phyloP scores from a whole-genome alignment of 768 basidiomycete species.

The Lentinula boryana region DNA sequence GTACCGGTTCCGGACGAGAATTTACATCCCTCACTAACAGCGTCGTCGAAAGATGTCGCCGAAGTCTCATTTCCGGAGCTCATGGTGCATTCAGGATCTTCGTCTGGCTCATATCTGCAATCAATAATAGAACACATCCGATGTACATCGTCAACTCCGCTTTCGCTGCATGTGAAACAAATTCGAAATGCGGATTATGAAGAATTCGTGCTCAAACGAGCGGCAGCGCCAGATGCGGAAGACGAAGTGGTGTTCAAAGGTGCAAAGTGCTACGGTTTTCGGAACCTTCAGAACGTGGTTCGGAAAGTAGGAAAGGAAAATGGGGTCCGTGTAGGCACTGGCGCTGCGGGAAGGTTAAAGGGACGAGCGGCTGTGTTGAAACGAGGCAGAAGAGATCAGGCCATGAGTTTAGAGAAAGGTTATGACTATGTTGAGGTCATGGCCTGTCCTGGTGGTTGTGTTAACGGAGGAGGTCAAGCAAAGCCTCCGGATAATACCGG shows the following conservation, averaged over 20 bases:
- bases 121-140: slow-evolving; percentile 59
- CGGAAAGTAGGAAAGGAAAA: slow-evolving; percentile 85
- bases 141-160: slow-evolving; percentile 32
- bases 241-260: slow-evolving; percentile 80
- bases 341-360: slow-evolving; percentile 51
- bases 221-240: slow-evolving; percentile 22
- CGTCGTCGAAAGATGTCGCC: slow-evolving; percentile 9
- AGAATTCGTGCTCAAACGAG: slow-evolving; percentile 53
- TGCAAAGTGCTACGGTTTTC: slow-evolving; percentile 94
- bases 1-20: slow-evolving; percentile 46
- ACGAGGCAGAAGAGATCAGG: slow-evolving; percentile 24
- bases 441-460: slow-evolving; percentile 97
- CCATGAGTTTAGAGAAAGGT: slow-evolving; percentile 32
- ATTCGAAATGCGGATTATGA: slow-evolving; percentile 76
- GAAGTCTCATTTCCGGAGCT: slow-evolving; percentile 56
- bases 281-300: slow-evolving; percentile 95
- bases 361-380: slow-evolving; percentile 17
- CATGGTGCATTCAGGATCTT: slow-evolving; percentile 73
- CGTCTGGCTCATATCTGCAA: slow-evolving; percentile 90
- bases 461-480: slow-evolving; percentile 94
- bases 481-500: slow-evolving; percentile 22
- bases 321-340: slow-evolving; percentile 65
- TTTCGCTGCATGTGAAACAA: slow-evolving; percentile 46
- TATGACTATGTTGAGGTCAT: slow-evolving; percentile 97
- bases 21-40: slow-evolving; percentile 18